A percentile compares a stretch with the other conserved stretches of the same genome.
phyloP scores from a whole-genome alignment of 345 rosid species.

The Eutrema heterophyllum region DNA sequence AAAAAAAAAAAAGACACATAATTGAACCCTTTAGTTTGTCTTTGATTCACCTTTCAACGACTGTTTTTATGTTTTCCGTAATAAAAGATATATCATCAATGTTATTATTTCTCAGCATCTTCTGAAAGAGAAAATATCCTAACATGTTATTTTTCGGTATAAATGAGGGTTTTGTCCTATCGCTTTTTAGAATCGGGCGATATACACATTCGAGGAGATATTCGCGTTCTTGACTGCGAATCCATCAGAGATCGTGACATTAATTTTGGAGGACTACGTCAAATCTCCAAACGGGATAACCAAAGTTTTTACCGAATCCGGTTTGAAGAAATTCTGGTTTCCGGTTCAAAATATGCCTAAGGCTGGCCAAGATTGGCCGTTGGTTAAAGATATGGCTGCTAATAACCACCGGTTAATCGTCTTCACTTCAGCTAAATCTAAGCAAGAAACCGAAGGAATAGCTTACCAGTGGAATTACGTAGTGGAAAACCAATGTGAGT shows the following conservation, averaged over 20 bases:
- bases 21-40: too few species aligned
- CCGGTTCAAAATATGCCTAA: conserved; percentile 46
- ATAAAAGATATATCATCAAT: too few species aligned
- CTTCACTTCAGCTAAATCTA: conserved; percentile 44
- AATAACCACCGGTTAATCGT: conserved; percentile 46
- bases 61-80: too few species aligned
- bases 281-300: conserved; percentile 42
- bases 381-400: conserved; percentile 45
- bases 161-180: neutral
- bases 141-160: neutral
- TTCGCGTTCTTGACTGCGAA: conserved; percentile 42
- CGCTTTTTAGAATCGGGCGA: conserved; percentile 39
- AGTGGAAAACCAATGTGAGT: conserved; percentile 51
- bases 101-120: too few species aligned
- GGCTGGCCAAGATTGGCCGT: conserved; percentile 51
- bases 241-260: conserved; percentile 50
- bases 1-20: too few species aligned
- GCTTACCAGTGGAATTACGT: conserved; percentile 65
- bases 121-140: neutral
- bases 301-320: conserved; percentile 45
- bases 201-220: conserved; percentile 43
- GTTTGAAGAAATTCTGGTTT: conserved; percentile 56
- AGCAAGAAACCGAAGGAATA: conserved; percentile 47
- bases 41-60: too few species aligned
- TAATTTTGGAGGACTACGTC: conserved; percentile 60